Evolutionary conservation across 345 rosid genomes (phyloP), one percentile per base, ranked within the genome.

Genomic region (Lenwebbia sp.): DNA sequence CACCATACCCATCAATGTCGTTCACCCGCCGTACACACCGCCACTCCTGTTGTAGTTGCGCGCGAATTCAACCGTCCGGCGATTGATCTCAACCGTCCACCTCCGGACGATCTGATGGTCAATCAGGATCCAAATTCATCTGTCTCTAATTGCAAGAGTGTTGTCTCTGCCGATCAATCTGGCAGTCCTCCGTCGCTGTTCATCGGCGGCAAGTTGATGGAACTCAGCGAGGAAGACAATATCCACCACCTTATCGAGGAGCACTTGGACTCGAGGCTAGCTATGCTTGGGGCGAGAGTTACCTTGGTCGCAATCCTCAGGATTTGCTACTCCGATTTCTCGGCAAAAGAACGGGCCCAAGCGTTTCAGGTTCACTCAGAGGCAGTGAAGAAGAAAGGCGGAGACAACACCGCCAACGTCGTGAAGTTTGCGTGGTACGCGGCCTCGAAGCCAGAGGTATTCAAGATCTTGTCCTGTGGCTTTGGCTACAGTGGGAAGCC

Each of bases 341-440:
- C 83, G 75, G 91, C 92, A n/a, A 90, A 88, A 86, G 99, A 96
- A 2, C 92, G 91, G 84, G 65, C 92, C 65, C 93, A 91, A 53
- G 86, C 94, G 2, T 97, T 95, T 85, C 94, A 91, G 87, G 86
- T 94, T 54, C 93, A 88, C 33, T 40, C 82, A 19, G 92, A 88
- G 85, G 98, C 97, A 44, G 87, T 90, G 89, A 93, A 90, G 88
- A 84, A 47, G 37, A 93, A 93, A 75, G 70, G 89, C 33, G 90
- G 88, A 15, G 97, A 95, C 13, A 47, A 90, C 65, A 86, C 94
- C 10, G 88, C 94, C 19, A 96, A 92, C 86, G 81, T 95, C 86
- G 81, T 95, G 44, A 94, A 90, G 86, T 93, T 88, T 33, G 99
- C 92, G 78, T 97, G 99, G 99, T 94, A 90, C 84, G 86, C 93